Evolutionary conservation across 306 rosid species (phyloP).

Genomic region (Psophocarpus tetragonolobus): DNA sequence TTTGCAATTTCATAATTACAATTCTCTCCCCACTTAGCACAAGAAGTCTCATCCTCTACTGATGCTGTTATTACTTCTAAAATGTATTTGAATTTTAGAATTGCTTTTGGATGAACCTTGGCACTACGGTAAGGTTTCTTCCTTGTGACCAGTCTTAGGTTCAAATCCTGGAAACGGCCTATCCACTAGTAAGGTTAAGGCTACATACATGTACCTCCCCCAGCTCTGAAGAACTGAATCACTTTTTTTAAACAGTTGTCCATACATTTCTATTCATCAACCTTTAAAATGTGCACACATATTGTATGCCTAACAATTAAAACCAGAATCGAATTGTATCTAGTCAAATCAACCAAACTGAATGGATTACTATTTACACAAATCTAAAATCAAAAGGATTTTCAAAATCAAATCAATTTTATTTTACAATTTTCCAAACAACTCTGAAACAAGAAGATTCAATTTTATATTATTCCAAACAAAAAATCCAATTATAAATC

Average conservation of each 20-base stretch:
- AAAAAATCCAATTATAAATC: background rate
- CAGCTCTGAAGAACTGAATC: background rate
- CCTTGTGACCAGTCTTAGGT: background rate
- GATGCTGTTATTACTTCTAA: background rate
- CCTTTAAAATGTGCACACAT: background rate
- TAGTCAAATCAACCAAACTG: slow-evolving; percentile 13
- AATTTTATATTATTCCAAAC: background rate
- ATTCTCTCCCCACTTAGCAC: slow-evolving; percentile 15
- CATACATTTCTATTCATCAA: background rate
- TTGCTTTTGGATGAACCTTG: background rate
- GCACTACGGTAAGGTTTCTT: background rate
- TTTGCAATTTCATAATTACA: slow-evolving; percentile 6
- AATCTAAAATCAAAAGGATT: slow-evolving; percentile 8
- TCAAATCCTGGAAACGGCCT: background rate
- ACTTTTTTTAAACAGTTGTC: background rate
- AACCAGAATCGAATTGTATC: slow-evolving; percentile 18
- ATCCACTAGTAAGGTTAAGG: background rate
- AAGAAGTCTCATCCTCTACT: background rate
- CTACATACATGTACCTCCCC: background rate
- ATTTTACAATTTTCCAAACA: background rate
- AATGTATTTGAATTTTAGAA: background rate
- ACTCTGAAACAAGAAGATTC: background rate
- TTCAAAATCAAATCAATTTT: slow-evolving; percentile 12
- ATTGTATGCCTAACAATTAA: slow-evolving; percentile 11
- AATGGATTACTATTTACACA: slow-evolving; percentile 10